Conservation (phyloP, 2,329 filamentous ascomycete genomes). For the Hirsutella rhossiliensis region DNA sequence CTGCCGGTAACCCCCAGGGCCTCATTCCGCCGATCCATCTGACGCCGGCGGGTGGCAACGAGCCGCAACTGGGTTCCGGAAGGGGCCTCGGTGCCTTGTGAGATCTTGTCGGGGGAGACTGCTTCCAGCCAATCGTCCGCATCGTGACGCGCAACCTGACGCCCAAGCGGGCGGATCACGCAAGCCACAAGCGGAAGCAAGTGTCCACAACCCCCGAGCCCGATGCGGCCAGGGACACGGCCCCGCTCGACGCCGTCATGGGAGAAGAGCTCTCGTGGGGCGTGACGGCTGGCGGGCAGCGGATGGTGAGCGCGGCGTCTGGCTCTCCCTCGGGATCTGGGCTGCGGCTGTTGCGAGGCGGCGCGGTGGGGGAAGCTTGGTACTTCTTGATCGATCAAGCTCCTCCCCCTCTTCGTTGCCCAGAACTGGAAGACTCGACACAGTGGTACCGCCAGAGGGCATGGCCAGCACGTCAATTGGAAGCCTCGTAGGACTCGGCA, state of each 20-base stretch:
- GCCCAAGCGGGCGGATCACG: conserved; percentile 5
- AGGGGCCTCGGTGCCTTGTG: background rate
- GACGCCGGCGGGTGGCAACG: too few species aligned
- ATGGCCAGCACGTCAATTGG: conserved; percentile 17
- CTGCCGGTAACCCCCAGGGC: conserved; percentile 19
- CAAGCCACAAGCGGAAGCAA: conserved; percentile 20
- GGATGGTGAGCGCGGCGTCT: too few species aligned
- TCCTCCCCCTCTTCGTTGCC: conserved; percentile 22
- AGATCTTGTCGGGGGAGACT: conserved; percentile 10
- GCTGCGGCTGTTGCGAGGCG: too few species aligned
- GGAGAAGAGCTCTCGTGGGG: background rate
- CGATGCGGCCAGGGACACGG: background rate
- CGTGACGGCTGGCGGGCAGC: background rate
- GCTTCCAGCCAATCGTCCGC: conserved; percentile 20
- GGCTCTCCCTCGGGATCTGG: too few species aligned
- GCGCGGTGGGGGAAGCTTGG: background rate
- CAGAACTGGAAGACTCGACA: conserved; percentile 8
- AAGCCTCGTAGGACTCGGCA: conserved; percentile 19
- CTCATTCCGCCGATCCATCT: conserved; percentile 1
- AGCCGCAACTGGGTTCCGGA: background rate
- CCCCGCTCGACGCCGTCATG: background rate
- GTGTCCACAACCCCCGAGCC: conserved; percentile 5
- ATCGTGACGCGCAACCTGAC: conserved; percentile 18
- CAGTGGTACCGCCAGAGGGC: conserved; percentile 13
- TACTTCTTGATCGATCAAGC: conserved; percentile 19